These are phyloP conservation scores for Syzygium oleosum DNA, from an alignment of 345 rosid species.

Conservation along the genomic window DNA sequence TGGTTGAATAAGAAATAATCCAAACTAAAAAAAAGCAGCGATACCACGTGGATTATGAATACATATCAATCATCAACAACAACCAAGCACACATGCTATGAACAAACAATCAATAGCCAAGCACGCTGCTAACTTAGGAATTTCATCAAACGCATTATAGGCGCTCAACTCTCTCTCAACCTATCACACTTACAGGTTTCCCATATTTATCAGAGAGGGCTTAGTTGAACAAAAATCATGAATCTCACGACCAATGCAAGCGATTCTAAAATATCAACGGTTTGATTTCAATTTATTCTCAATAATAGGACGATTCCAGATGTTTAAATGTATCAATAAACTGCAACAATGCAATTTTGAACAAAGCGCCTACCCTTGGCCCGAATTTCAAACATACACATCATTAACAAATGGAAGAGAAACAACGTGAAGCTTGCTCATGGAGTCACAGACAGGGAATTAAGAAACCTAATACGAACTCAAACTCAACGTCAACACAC, in stretches of 20 bases:
- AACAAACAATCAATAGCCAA: not conserved
- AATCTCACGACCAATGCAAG: not conserved
- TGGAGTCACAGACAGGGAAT: not conserved
- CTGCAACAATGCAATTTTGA: not conserved
- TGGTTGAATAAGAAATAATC: too few species aligned
- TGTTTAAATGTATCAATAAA: too few species aligned
- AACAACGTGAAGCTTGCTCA: not conserved
- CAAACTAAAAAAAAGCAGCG: too few species aligned
- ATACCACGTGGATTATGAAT: not conserved
- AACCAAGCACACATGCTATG: not conserved
- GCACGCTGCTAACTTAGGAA: not conserved
- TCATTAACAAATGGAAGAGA: not conserved
- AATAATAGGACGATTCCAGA: not conserved
- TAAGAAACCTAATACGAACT: not conserved
- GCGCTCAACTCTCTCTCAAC: not conserved
- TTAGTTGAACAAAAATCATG: not conserved
- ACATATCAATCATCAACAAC: not conserved
- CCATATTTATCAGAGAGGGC: not conserved
- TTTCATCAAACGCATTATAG: too few species aligned
- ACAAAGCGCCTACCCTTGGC: not conserved
- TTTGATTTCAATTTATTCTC: not conserved
- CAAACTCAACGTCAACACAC: not conserved
- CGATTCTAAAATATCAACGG: not conserved
- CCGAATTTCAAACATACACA: not conserved
- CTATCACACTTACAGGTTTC: not conserved